Evolutionary conservation across 78 protist species (phyloP), one percentile per base, ranked within the genome.

Genomic region (Emiliania huxleyi): DNA sequence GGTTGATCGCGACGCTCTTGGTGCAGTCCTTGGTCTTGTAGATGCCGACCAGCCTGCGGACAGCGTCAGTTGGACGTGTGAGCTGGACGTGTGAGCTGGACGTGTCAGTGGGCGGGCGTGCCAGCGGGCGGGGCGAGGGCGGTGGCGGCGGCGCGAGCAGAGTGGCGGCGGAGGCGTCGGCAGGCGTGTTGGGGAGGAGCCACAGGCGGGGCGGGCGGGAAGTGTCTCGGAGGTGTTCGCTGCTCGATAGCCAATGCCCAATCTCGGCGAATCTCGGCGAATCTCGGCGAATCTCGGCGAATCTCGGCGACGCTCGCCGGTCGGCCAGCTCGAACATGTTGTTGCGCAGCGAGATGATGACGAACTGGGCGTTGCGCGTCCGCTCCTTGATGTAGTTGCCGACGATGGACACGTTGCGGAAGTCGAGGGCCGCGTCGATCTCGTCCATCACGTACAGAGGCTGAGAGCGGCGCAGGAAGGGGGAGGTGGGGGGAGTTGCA

Each of bases 381-480:
- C 98, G 94, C 87, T 98, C 98, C 97, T 98, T 98, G 95, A 99
- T 98, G 95, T 99, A 99, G 94, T 98, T 96, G 37, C 99, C 99
- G 48, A 99, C 98, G 73, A 99, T 99, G 69, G 98, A 94, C 45
- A 97, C 98, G 94, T 97, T 98, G 12, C 87, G 92, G 95, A 98
- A 99, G 94, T 99, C 99, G 55, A 99, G 95, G 1, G 97, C 97
- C 1, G 99, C 99, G 92, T 99, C 99, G 44, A 99, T 99, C 93
- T 99, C 99, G 95, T 99, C 99, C 99, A 99, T 98, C 48, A 99
- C 98, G 95, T 99, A 99, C 42, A 99, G 97, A 6, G 99, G 99
- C 48, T n/a, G n/a, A n/a, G n/a, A n/a, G n/a, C n/a, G n/a, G n/a
- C n/a, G 99, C 98, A 4, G 46, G 81, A n/a, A n/a, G n/a, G n/a